phyloP scores from a whole-genome alignment of 768 basidiomycete species.

The Lactarius evosmus region DNA sequence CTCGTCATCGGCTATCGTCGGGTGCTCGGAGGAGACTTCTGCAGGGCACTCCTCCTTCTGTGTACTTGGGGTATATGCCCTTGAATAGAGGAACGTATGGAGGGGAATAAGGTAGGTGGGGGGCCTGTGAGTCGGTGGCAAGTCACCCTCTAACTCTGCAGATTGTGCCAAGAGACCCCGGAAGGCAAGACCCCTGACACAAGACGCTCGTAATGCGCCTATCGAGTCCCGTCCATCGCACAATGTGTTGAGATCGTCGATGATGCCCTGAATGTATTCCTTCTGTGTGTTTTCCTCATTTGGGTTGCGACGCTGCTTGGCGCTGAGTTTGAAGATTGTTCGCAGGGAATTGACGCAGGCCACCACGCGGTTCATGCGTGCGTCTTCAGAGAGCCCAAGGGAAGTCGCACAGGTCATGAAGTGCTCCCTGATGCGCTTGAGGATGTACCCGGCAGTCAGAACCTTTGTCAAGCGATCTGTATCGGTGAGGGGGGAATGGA shows the following conservation, averaged over 20 bases:
- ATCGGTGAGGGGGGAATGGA: background rate
- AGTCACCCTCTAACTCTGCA: too few species aligned
- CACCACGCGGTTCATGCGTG: background rate
- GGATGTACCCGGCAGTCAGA: background rate
- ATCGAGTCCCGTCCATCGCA: background rate
- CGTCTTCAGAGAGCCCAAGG: conserved; percentile 1
- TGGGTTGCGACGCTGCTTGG: background rate
- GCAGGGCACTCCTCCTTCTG: background rate
- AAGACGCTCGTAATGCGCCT: conserved; percentile 2
- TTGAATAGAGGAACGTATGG: background rate
- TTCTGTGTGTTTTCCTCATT: background rate
- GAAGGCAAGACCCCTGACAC: conserved; percentile 5
- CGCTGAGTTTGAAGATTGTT: background rate
- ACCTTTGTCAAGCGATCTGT: background rate
- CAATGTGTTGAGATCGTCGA: background rate
- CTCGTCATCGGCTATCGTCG: background rate
- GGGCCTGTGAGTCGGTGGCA: background rate
- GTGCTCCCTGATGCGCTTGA: conserved; percentile 5
- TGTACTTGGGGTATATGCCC: background rate
- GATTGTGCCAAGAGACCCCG: background rate
- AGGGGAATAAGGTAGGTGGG: background rate
- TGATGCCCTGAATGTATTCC: background rate
- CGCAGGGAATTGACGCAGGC: conserved; percentile 7
- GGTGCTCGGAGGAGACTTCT: background rate
- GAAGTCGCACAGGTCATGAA: conserved; percentile 5